These are phyloP conservation scores for Mycocalia duriaeana DNA, from an alignment of 1,284 basidiomycete species.

Conservation along the genomic window DNA sequence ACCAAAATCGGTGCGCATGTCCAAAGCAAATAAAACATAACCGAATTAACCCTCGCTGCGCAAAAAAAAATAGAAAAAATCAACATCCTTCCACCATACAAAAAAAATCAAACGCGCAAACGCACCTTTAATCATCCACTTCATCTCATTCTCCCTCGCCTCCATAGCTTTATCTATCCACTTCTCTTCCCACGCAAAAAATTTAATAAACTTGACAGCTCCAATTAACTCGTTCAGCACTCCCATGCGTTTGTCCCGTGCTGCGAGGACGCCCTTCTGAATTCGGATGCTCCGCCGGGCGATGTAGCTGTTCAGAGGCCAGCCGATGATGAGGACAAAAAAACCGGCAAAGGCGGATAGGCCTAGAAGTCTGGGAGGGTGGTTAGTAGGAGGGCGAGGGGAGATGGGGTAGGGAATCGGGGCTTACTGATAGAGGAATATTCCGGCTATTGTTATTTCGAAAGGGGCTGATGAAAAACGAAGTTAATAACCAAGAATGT, in stretches of 20 bases:
- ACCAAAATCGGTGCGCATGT: constrained; percentile 62
- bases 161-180: constrained; percentile 29
- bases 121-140: constrained; percentile 66
- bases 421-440: constrained; percentile 76
- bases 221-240: constrained; percentile 83
- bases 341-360: constrained; percentile 84
- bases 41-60: constrained; percentile 57
- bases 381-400: background rate
- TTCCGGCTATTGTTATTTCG: constrained; percentile 72
- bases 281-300: constrained; percentile 62
- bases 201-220: constrained; percentile 83
- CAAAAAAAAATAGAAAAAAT: background rate
- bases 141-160: constrained; percentile 57
- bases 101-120: too few species aligned
- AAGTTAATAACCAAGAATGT: background rate
- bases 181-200: constrained; percentile 47
- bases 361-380: constrained; percentile 64
- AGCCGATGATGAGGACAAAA: constrained; percentile 63
- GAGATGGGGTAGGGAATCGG: background rate
- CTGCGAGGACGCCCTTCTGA: constrained; percentile 66
- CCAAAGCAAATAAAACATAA: constrained; percentile 64
- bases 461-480: constrained; percentile 52
- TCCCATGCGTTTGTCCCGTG: constrained; percentile 81
- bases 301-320: constrained; percentile 70
- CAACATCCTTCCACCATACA: background rate